Conservation (phyloP, 2,329 filamentous ascomycete genomes). For the Sclerotinia minor region DNA sequence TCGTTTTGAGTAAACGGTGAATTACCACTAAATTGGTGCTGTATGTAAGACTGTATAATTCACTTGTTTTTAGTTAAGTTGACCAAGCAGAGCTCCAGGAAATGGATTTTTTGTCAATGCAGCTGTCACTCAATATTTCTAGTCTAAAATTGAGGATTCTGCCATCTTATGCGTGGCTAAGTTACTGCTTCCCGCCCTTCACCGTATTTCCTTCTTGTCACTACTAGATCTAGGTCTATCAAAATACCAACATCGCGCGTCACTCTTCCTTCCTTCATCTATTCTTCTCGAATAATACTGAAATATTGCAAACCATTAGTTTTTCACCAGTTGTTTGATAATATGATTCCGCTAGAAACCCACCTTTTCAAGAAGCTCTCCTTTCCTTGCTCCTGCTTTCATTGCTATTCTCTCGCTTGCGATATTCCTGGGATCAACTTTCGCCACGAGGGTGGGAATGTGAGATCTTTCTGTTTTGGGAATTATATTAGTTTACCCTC, state of each 20-base stretch:
- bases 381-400: slow-evolving; percentile 30
- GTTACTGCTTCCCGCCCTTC: neutral
- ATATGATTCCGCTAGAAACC: neutral
- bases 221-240: slow-evolving; percentile 28
- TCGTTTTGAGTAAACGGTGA: neutral
- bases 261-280: slow-evolving; percentile 24
- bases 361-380: slow-evolving; percentile 25
- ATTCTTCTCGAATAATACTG: slow-evolving; percentile 3
- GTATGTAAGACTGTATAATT: neutral
- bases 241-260: slow-evolving; percentile 32
- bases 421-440: slow-evolving; percentile 30
- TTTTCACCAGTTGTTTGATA: neutral
- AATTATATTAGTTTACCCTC: neutral
- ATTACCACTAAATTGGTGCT: neutral
- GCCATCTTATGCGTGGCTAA: neutral
- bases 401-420: slow-evolving; percentile 29
- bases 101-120: neutral
- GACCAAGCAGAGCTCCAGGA: neutral
- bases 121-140: neutral
- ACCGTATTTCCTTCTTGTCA: neutral
- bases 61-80: neutral
- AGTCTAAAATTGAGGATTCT: neutral
- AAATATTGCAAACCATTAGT: neutral
- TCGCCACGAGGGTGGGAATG: slow-evolving; percentile 31
- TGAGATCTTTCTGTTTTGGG: slow-evolving; percentile 28